These are phyloP conservation scores for Botrytis fragariae DNA, from an alignment of 2,329 filamentous ascomycete genomes.

Conservation along the genomic window DNA sequence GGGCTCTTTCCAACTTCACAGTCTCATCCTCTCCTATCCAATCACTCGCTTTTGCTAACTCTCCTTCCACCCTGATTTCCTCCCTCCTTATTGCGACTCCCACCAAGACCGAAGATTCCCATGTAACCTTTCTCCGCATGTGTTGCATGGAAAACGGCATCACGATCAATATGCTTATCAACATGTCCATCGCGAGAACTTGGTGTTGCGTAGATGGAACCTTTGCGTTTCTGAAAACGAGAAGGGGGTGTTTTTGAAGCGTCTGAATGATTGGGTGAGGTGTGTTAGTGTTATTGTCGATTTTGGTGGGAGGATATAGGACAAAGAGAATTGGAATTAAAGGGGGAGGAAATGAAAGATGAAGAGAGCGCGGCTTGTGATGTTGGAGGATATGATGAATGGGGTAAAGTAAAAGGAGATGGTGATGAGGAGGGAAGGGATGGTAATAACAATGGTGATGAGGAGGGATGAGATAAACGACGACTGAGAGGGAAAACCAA, in stretches of 20 bases:
- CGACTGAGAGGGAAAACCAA: slow-evolving; percentile 5
- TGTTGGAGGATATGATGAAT: slow-evolving; percentile 4
- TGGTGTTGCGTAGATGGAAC: slow-evolving; percentile 66
- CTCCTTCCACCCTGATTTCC: slow-evolving; percentile 16
- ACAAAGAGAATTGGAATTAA: not conserved
- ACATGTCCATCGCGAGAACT: slow-evolving; percentile 63
- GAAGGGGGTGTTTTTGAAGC: slow-evolving; percentile 20
- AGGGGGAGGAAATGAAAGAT: not conserved
- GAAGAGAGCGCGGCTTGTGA: not conserved
- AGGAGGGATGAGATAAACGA: not conserved
- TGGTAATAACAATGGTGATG: slow-evolving; percentile 6
- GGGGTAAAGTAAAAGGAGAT: slow-evolving; percentile 7
- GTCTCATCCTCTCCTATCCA: not conserved
- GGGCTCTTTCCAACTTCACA: not conserved
- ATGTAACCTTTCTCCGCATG: slow-evolving; percentile 48
- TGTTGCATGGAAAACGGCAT: slow-evolving; percentile 58
- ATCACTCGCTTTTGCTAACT: slow-evolving; percentile 17
- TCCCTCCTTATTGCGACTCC: not conserved
- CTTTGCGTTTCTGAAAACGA: slow-evolving; percentile 67
- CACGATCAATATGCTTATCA: slow-evolving; percentile 53
- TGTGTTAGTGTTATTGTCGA: slow-evolving; percentile 2
- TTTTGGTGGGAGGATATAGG: not conserved
- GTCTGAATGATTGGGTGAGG: not conserved
- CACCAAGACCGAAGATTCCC: slow-evolving; percentile 4
- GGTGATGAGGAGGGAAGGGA: slow-evolving; percentile 6